Conservation (phyloP, 768 basidiomycete species). For the Porphyrellus cyaneotinctus region DNA sequence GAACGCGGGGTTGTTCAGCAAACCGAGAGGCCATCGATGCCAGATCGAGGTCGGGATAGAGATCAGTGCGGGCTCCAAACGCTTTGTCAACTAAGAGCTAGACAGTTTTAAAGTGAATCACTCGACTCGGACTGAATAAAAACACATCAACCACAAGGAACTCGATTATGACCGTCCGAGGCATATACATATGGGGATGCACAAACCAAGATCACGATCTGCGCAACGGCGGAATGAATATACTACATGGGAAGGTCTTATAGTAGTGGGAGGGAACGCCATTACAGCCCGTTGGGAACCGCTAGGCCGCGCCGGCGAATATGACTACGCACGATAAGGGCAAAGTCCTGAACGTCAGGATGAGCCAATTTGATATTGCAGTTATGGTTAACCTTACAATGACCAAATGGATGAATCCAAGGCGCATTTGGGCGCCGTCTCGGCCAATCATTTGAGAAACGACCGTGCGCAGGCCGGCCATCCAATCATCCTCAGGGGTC, state of each 20-base stretch:
- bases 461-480: conserved; percentile 16
- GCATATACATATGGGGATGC: conserved; percentile 8
- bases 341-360: conserved; percentile 19
- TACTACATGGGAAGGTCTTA: neutral
- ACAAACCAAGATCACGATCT: conserved; percentile 6
- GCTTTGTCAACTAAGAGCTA: neutral
- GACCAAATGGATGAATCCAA: conserved; percentile 20
- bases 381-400: conserved; percentile 12
- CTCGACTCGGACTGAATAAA: too few species aligned
- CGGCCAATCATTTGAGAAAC: conserved; percentile 19
- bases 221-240: neutral
- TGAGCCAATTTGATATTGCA: conserved; percentile 1
- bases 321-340: conserved; percentile 14
- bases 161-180: conserved; percentile 8
- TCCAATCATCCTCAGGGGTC: conserved; percentile 19
- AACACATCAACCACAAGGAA: conserved; percentile 5
- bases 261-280: neutral
- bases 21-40: conserved; percentile 22
- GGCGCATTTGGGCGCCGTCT: conserved; percentile 5
- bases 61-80: neutral
- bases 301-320: neutral
- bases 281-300: neutral
- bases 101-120: conserved; percentile 13
- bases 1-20: conserved; percentile 24
- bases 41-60: conserved; percentile 9